These are phyloP conservation scores for Barnettozyma pratensis DNA, from an alignment of 805 yeast genomes.

Conservation along the genomic window DNA sequence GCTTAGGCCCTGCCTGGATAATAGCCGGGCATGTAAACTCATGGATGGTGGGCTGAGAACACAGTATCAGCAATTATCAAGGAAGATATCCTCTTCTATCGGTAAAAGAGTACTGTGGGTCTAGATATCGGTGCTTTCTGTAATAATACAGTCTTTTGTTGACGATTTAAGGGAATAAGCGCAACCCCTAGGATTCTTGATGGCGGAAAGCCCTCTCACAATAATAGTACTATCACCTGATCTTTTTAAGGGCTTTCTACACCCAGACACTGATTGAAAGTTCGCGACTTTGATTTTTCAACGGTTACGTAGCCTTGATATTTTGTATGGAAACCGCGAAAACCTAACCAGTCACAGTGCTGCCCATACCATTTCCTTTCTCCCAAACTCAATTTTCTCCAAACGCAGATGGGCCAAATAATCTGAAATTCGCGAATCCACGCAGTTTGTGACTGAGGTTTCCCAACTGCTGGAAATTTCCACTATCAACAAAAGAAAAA, in stretches of 20 bases:
- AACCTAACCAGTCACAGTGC: too few relatives aligned
- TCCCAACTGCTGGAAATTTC: neutral
- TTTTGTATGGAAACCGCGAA: too few relatives aligned
- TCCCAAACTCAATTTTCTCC: neutral
- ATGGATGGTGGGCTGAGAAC: too few relatives aligned
- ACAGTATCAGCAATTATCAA: too few relatives aligned
- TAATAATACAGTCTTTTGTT: too few relatives aligned
- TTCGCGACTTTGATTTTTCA: too few relatives aligned
- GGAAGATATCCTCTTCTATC: too few relatives aligned
- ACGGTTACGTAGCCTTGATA: too few relatives aligned
- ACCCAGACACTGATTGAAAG: neutral
- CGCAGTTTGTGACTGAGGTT: neutral
- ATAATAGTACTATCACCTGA: neutral
- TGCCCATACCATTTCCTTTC: neutral
- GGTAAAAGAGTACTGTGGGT: too few relatives aligned
- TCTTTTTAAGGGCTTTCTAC: neutral
- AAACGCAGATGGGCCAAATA: neutral
- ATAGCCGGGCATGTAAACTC: neutral
- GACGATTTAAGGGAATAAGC: too few relatives aligned
- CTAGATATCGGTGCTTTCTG: too few relatives aligned
- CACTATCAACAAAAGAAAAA: slow-evolving; percentile 4
- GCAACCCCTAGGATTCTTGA: too few relatives aligned
- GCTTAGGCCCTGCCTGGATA: neutral
- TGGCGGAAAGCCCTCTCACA: neutral
- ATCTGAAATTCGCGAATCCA: neutral